Evolutionary conservation across 352 stramenopile species (phyloP).

Genomic region (Phytopythium montanum): DNA sequence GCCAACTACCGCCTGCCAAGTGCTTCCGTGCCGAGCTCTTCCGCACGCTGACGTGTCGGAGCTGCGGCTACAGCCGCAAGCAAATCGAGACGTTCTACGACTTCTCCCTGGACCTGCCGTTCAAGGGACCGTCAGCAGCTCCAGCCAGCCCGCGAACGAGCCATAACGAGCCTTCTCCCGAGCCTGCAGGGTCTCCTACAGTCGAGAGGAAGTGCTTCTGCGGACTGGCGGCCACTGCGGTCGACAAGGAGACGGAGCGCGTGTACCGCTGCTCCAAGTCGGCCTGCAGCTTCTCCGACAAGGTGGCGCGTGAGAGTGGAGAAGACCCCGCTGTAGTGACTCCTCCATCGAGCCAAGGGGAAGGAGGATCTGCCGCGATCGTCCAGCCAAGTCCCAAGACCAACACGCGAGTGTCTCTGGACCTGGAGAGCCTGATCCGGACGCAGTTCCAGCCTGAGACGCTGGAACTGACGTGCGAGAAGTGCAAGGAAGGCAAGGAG

Average conservation of each 20-base stretch:
- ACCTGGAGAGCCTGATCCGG: constrained; percentile 52
- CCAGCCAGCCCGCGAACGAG: no score
- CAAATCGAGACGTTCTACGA: constrained; percentile 84
- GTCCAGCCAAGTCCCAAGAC: not conserved
- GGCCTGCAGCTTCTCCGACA: constrained; percentile 63
- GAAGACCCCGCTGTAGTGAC: not conserved
- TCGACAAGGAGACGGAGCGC: constrained; percentile 26
- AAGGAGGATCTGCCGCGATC: not conserved
- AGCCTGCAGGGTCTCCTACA: not conserved
- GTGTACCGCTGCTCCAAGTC: constrained; percentile 60
- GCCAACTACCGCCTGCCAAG: constrained; percentile 59
- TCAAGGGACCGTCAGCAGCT: constrained; percentile 18
- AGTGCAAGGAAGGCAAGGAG: constrained; percentile 69
- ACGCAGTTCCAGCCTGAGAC: constrained; percentile 80
- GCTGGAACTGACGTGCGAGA: constrained; percentile 81
- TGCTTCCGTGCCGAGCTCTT: constrained; percentile 78
- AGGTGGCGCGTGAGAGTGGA: constrained; percentile 11
- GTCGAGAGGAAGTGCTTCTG: constrained; percentile 55
- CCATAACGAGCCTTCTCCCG: constrained; percentile 7
- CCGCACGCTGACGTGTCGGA: constrained; percentile 71
- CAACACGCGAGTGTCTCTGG: constrained; percentile 25
- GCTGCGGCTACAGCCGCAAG: constrained; percentile 74
- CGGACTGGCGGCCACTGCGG: constrained; percentile 30
- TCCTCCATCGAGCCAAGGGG: constrained; percentile 3
- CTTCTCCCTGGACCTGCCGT: constrained; percentile 81